phyloP scores from a whole-genome alignment of 306 rosid genomes.

The Arachis stenosperma region DNA sequence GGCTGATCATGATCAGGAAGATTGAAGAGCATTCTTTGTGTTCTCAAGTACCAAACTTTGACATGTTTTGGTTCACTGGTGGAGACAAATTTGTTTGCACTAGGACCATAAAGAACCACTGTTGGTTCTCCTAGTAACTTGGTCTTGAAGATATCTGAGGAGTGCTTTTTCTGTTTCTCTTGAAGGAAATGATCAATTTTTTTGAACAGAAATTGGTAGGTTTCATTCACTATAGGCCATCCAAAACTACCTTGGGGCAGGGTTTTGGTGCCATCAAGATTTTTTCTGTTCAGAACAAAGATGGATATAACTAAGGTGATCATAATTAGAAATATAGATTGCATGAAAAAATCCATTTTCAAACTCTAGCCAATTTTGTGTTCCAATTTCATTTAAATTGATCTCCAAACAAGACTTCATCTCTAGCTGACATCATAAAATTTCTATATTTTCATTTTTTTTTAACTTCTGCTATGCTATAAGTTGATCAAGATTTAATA shows the following conservation, averaged over 20 bases:
- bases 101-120: slow-evolving; percentile 60
- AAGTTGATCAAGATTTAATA: too few species aligned
- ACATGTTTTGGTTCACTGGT: slow-evolving; percentile 60
- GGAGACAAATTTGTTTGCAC: slow-evolving; percentile 61
- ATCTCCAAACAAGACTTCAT: neutral
- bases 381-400: slow-evolving; percentile 14
- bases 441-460: neutral
- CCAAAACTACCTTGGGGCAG: slow-evolving; percentile 73
- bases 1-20: slow-evolving; percentile 36
- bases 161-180: slow-evolving; percentile 49
- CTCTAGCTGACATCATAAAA: neutral
- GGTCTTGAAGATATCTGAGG: slow-evolving; percentile 64
- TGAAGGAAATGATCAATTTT: slow-evolving; percentile 51
- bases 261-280: slow-evolving; percentile 18
- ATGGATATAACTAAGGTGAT: slow-evolving; percentile 28
- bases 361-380: neutral
- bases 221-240: slow-evolving; percentile 66
- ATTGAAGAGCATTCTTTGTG: slow-evolving; percentile 42
- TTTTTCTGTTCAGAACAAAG: slow-evolving; percentile 22
- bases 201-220: slow-evolving; percentile 52
- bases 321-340: slow-evolving; percentile 33
- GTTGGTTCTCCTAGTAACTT: slow-evolving; percentile 63
- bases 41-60: slow-evolving; percentile 48
- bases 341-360: slow-evolving; percentile 36
- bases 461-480: too few species aligned